Evolutionary conservation across 176 grass and related monocot species (phyloP).

Genomic region (Ananas comosus): DNA sequence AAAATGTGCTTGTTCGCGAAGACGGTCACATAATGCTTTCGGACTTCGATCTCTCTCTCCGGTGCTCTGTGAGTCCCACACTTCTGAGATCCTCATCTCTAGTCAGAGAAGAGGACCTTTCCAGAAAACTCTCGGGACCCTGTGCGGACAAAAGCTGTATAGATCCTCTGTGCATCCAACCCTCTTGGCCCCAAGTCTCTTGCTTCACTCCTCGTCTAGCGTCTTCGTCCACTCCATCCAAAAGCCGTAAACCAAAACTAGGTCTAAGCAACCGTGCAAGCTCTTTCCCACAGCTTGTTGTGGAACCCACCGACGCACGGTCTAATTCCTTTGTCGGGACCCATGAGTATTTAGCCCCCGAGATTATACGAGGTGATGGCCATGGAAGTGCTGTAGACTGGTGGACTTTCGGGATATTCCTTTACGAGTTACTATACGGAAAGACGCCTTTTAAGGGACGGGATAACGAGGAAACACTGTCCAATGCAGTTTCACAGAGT

Average conservation of each 20-base stretch:
- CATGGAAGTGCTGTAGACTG: constrained; percentile 95
- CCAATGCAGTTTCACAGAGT: constrained; percentile 70
- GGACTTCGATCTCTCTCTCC: constrained; percentile 91
- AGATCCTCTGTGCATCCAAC: constrained; percentile 79
- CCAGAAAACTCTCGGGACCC: constrained; percentile 58
- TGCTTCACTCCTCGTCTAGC: constrained; percentile 89
- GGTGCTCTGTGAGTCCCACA: constrained; percentile 81
- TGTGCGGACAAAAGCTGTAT: constrained; percentile 90
- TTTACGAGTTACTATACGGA: constrained; percentile 77
- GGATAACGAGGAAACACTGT: constrained; percentile 72
- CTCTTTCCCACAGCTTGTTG: constrained; percentile 77
- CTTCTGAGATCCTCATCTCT: constrained; percentile 70
- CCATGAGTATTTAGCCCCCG: constrained; percentile 88
- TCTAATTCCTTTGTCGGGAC: constrained; percentile 96
- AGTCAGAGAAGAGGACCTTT: constrained; percentile 48
- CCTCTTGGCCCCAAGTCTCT: constrained; percentile 68
- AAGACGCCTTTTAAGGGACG: constrained; percentile 75
- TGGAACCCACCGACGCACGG: constrained; percentile 73
- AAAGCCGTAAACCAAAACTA: constrained; percentile 29
- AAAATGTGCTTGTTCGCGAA: constrained; percentile 97
- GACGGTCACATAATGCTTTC: constrained; percentile 99
- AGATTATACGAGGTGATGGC: constrained; percentile 95
- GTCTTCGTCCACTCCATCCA: constrained; percentile 35
- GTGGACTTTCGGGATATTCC: constrained; percentile 96
- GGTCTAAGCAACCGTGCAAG: constrained; percentile 41